These are phyloP conservation scores for Herpetomonas samuelpessoai DNA, from an alignment of 208 protist genomes.

Conservation along the genomic window DNA sequence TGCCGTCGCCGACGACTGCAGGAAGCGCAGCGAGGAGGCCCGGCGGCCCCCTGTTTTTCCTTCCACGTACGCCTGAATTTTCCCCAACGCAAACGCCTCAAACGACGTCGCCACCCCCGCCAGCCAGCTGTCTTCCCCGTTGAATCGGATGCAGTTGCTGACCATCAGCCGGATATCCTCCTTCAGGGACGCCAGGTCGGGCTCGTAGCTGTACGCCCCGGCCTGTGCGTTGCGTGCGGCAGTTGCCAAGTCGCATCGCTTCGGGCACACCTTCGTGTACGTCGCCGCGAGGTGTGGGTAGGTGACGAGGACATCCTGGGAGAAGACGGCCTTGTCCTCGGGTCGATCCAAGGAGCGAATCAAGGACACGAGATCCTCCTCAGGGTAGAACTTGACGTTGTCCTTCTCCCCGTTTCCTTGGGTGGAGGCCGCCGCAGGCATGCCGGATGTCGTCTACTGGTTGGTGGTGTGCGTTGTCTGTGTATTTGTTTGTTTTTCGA, in stretches of 20 bases:
- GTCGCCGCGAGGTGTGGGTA: constrained; percentile 72
- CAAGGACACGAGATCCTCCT: constrained; percentile 60
- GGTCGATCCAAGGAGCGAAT: constrained; percentile 66
- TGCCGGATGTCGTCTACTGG: too few species aligned
- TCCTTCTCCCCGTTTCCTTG: too few species aligned
- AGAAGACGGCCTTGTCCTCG: constrained; percentile 75
- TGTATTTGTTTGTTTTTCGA: too few species aligned
- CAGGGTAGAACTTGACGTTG: constrained; percentile 39
- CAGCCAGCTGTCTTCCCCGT: constrained; percentile 50
- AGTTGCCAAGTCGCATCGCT: constrained; percentile 73
- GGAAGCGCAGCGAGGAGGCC: constrained; percentile 53
- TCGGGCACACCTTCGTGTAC: constrained; percentile 73
- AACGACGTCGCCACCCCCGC: constrained; percentile 55
- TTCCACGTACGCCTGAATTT: constrained; percentile 57
- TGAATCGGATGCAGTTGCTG: constrained; percentile 81
- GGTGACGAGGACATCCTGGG: constrained; percentile 63
- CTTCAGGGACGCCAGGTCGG: constrained; percentile 41
- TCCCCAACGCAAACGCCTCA: constrained; percentile 56
- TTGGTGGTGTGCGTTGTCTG: too few species aligned
- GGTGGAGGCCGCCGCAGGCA: too few species aligned
- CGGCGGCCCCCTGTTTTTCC: constrained; percentile 63
- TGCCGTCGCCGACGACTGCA: not conserved
- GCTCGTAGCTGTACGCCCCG: constrained; percentile 61
- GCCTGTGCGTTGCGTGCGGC: constrained; percentile 53
- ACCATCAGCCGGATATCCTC: constrained; percentile 81